A percentile compares a stretch with the other conserved stretches of the same genome.
Evolutionary conservation across 2,329 filamentous ascomycete genomes (phyloP).

Genomic region (Sarocladium strictum): DNA sequence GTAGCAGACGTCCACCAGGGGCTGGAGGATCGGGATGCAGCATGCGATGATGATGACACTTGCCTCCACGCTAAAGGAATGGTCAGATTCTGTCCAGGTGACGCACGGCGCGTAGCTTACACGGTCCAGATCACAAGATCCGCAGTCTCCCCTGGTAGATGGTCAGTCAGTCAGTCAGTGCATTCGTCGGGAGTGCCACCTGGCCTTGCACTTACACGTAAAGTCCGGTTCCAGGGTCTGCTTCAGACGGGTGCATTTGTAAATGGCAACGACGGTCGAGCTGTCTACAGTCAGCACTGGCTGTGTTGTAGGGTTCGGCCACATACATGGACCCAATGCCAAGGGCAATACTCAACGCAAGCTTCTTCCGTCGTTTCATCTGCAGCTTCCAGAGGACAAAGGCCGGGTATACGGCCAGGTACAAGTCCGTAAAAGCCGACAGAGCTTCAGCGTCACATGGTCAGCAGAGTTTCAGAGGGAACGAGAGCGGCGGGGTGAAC

Average conservation of each 20-base stretch:
- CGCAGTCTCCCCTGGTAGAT: conserved; percentile 27
- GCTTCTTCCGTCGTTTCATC: conserved; percentile 18
- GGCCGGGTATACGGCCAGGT: conserved; percentile 20
- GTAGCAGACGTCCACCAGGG: conserved; percentile 22
- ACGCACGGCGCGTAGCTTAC: too few relatives aligned
- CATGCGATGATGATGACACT: conserved; percentile 28
- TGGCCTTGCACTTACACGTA: background rate
- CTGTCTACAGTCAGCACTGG: conserved; percentile 11
- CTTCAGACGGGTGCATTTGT: conserved; percentile 27
- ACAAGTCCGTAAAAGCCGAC: conserved; percentile 20
- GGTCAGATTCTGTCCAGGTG: background rate
- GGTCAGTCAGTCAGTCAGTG: conserved; percentile 6
- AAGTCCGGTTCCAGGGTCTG: background rate
- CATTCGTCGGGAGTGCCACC: too few relatives aligned
- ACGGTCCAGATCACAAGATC: conserved; percentile 40
- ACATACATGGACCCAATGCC: conserved; percentile 22
- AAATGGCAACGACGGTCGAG: conserved; percentile 21
- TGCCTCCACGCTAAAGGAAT: conserved; percentile 22
- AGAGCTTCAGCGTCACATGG: conserved; percentile 12
- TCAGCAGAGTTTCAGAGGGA: conserved; percentile 11
- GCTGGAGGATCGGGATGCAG: conserved; percentile 27
- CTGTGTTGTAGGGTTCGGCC: background rate
- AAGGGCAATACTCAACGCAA: conserved; percentile 18
- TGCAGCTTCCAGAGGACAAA: conserved; percentile 17
- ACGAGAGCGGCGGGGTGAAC: background rate